Evolutionary conservation across 768 basidiomycete species (phyloP).

Genomic region (Naematelia aurantialba): DNA sequence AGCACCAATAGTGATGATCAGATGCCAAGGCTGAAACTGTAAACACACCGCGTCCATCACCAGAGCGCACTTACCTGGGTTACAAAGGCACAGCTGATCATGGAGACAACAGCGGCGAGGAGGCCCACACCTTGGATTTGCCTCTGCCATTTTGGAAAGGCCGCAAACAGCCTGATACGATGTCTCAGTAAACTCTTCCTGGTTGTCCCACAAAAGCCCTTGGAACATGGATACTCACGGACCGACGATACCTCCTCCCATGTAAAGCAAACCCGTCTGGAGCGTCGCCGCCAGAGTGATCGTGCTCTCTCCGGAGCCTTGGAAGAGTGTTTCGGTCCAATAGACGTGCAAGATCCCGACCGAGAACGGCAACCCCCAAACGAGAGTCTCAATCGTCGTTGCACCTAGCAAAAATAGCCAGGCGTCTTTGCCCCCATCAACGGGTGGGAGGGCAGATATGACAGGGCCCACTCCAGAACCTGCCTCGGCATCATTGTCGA

Average conservation of each 20-base stretch:
- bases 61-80: constrained; percentile 23
- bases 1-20: constrained; percentile 36
- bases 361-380: constrained; percentile 45
- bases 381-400: constrained; percentile 34
- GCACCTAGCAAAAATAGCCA: constrained; percentile 42
- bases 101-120: constrained; percentile 14
- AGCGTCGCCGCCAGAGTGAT: constrained; percentile 42
- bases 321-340: constrained; percentile 38
- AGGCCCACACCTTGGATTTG: constrained; percentile 27
- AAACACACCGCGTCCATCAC: neutral
- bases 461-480: too few relatives aligned
- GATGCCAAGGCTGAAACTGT: constrained; percentile 39
- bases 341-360: constrained; percentile 44
- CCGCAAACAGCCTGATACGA: constrained; percentile 25
- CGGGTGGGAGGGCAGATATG: constrained; percentile 19
- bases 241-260: constrained; percentile 29
- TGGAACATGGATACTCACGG: too few relatives aligned
- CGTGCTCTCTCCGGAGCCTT: constrained; percentile 24
- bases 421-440: constrained; percentile 32
- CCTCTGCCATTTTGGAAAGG: constrained; percentile 22
- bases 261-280: constrained; percentile 41
- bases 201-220: too few relatives aligned
- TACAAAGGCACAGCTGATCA: constrained; percentile 33
- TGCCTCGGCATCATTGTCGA: too few relatives aligned
- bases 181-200: too few relatives aligned